A percentile compares a stretch with the other conserved stretches of the same genome.
Evolutionary conservation across 2,329 filamentous ascomycete genomes (phyloP).

Genomic region (Phialemonium atrogriseum): DNA sequence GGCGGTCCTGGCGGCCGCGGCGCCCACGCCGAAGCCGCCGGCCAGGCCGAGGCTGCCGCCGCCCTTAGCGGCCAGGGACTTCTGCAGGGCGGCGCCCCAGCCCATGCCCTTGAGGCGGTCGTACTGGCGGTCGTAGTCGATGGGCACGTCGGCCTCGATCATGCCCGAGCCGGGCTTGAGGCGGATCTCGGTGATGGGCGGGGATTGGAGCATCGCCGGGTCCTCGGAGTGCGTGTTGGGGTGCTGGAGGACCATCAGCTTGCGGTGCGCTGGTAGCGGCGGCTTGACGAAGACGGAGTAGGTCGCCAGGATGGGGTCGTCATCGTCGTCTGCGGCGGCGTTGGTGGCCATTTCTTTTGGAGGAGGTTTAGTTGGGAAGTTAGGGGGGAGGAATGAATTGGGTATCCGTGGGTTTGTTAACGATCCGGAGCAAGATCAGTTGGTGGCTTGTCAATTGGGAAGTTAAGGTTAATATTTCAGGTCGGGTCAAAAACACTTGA

Average conservation of each 20-base stretch:
- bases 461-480: too few relatives aligned
- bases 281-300: conserved; percentile 88
- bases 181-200: conserved; percentile 64
- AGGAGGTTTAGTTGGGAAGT: too few relatives aligned
- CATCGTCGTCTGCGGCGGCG: too few relatives aligned
- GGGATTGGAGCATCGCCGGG: conserved; percentile 42
- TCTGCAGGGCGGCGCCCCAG: conserved; percentile 71
- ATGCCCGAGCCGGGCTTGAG: conserved; percentile 77
- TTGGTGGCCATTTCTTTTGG: too few relatives aligned
- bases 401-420: too few relatives aligned
- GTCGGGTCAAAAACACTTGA: too few relatives aligned
- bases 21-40: conserved; percentile 62
- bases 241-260: conserved; percentile 81
- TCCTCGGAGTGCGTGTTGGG: conserved; percentile 64
- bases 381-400: too few relatives aligned
- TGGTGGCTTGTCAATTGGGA: too few relatives aligned
- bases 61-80: conserved; percentile 48
- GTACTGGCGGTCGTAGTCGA: conserved; percentile 66
- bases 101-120: conserved; percentile 73
- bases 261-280: conserved; percentile 49
- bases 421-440: too few relatives aligned
- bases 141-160: conserved; percentile 84
- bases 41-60: conserved; percentile 62
- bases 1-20: conserved; percentile 23
- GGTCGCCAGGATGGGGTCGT: conserved; percentile 62